Evolutionary conservation across 805 yeast species (phyloP).

Genomic region (Alloascoidea hylecoeti): DNA sequence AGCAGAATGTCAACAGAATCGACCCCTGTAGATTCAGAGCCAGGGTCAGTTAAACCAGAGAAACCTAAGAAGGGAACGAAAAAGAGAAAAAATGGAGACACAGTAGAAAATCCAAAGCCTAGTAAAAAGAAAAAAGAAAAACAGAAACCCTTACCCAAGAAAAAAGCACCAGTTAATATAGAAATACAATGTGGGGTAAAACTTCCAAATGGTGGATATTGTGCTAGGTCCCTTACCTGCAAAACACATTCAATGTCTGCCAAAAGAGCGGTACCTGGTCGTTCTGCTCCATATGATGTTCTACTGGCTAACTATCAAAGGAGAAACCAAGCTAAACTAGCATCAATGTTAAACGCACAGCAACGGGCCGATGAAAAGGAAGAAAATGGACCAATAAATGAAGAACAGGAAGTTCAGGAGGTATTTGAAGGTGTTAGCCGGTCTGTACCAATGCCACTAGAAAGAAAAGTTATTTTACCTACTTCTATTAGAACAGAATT

Average conservation of each 20-base stretch:
- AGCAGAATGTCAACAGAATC: too few species aligned
- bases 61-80: too few species aligned
- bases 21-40: too few species aligned
- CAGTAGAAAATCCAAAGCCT: conserved; percentile 11
- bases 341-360: conserved; percentile 24
- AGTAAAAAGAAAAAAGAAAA: conserved; percentile 14
- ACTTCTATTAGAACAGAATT: conserved; percentile 53
- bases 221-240: conserved; percentile 84
- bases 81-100: conserved; percentile 9
- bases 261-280: conserved; percentile 77
- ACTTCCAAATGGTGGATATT: conserved; percentile 72
- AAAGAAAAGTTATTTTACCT: conserved; percentile 52
- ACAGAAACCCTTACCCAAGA: conserved; percentile 33
- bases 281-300: conserved; percentile 78
- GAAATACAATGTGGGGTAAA: conserved; percentile 90
- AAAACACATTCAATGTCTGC: conserved; percentile 94
- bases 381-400: conserved; percentile 36
- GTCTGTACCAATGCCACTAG: conserved; percentile 71
- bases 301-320: conserved; percentile 78
- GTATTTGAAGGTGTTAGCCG: conserved; percentile 76
- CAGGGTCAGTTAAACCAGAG: too few species aligned
- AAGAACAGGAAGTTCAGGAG: conserved; percentile 83
- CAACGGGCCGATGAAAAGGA: conserved; percentile 17
- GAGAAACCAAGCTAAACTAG: conserved; percentile 75
- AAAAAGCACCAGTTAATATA: conserved; percentile 74